Base-by-base conservation (phyloP, 2,329 filamentous ascomycete genomes). In the Metarhizium anisopliae region DNA sequence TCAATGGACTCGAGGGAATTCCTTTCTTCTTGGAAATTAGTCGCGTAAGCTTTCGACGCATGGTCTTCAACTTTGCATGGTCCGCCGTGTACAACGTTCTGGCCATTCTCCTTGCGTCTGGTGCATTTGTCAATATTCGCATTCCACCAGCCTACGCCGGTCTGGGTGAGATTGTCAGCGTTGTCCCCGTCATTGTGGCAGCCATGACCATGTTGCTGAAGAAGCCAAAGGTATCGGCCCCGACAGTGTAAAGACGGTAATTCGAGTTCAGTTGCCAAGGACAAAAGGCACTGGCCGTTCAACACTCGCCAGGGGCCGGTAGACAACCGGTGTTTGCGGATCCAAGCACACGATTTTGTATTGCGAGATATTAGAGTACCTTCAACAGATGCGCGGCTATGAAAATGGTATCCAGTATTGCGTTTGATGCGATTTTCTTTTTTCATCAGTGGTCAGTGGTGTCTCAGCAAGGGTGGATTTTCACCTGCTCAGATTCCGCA, bases 41-140 rank as follows among this genome's bases (percentile, higher is more conserved):
- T 50, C 54, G 58, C 42, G 63, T 64, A 8, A 62, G 64, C 29
- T 68, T 68, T 58, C 63, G 67, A 11, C 72, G 79, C 25, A 77
- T 83, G 59, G 61, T 73, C 7, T 79, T 85, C 69, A 87, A 88
- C 62, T 86, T 88, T 61, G 68, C 62, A 0, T 87, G 84, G 84
- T 74, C 78, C 1, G 77, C 75, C 35, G 60, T 83, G 2, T 88
- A 87, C 68, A 89, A 88, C 58, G 35, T 79, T 6, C 73, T 83
- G 56, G 84, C 84, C 0, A 74, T 87, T 13, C 64, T 84, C 47
- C 68, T 87, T 16, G 84, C 80, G 4, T 75, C 77, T 1, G 84
- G 84, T 0, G 82, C 78, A 0, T 79, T 83, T 63, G 78, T 80
- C 8, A 72, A 74, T 57, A 70, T 77, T 2, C 72, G 81, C 51